A percentile compares a stretch with the other conserved stretches of the same genome.
These are phyloP conservation scores for Saccharomycopsis sp. DNA, from an alignment of 805 yeast genomes.

Conservation along the genomic window DNA sequence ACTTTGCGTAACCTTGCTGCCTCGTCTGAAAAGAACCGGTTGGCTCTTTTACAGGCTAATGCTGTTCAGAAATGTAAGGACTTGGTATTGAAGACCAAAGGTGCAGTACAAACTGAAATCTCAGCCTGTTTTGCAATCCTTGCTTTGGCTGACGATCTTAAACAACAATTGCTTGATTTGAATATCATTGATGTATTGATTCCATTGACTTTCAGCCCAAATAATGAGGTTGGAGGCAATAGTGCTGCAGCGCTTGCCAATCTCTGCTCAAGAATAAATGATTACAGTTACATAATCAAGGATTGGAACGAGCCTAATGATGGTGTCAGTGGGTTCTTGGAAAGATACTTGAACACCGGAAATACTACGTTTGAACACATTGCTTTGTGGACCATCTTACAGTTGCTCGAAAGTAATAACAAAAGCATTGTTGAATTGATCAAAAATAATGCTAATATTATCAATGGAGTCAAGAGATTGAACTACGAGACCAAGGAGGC, in stretches of 20 bases:
- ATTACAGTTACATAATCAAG: conserved; percentile 70
- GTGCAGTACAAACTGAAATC: conserved; percentile 90
- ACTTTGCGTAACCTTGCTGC: conserved; percentile 96
- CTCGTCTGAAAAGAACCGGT: conserved; percentile 84
- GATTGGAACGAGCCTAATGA: conserved; percentile 77
- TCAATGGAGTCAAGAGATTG: conserved; percentile 47
- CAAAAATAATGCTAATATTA: conserved; percentile 47
- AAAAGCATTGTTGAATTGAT: conserved; percentile 48
- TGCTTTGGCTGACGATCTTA: conserved; percentile 93
- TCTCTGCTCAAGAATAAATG: conserved; percentile 82
- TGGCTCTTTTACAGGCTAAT: conserved; percentile 88
- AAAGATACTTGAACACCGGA: conserved; percentile 70
- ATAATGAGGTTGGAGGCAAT: conserved; percentile 95
- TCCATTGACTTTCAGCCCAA: conserved; percentile 81
- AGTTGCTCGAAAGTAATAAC: conserved; percentile 83
- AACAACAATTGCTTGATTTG: conserved; percentile 72
- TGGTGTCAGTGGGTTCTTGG: conserved; percentile 80
- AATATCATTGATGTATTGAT: conserved; percentile 83
- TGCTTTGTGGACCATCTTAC: conserved; percentile 94
- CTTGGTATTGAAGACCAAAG: conserved; percentile 77
- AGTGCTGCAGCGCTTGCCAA: conserved; percentile 98
- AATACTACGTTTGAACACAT: conserved; percentile 96
- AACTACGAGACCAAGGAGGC: conserved; percentile 24
- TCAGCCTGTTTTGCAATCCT: conserved; percentile 96
- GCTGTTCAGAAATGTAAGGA: conserved; percentile 92